Conservation (phyloP, 352 stramenopile genomes). For the Phytophthora citricola region DNA sequence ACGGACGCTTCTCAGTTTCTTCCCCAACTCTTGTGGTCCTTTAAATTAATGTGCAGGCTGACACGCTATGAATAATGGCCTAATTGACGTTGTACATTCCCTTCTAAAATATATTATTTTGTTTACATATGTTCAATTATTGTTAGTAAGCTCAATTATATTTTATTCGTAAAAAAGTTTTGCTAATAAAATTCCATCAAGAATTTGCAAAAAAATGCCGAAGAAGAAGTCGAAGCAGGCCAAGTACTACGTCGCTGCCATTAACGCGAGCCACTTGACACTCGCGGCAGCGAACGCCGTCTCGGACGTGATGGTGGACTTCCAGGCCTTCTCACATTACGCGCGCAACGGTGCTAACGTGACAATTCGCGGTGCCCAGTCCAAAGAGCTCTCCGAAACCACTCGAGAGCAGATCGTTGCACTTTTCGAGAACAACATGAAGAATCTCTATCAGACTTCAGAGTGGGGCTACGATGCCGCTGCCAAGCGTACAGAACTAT, state of each 20-base stretch:
- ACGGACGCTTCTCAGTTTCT: too few species aligned
- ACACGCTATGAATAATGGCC: too few species aligned
- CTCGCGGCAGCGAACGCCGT: slow-evolving; percentile 63
- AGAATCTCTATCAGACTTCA: slow-evolving; percentile 84
- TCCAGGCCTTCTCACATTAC: slow-evolving; percentile 64
- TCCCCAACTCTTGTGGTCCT: too few species aligned
- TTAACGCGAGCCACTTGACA: slow-evolving; percentile 15
- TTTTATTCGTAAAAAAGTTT: too few species aligned
- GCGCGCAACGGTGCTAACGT: slow-evolving; percentile 55
- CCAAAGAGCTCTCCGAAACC: slow-evolving; percentile 40
- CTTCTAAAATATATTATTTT: too few species aligned
- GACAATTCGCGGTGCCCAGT: slow-evolving; percentile 50
- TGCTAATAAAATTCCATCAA: too few species aligned
- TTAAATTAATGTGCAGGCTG: too few species aligned
- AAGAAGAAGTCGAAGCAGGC: slow-evolving; percentile 28
- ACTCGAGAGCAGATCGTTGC: slow-evolving; percentile 50
- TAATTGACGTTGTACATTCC: too few species aligned
- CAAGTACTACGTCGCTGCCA: slow-evolving; percentile 26
- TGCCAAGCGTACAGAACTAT: slow-evolving; percentile 87
- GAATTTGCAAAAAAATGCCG: not conserved
- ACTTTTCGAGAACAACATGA: slow-evolving; percentile 95
- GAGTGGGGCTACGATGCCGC: slow-evolving; percentile 91
- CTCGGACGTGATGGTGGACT: slow-evolving; percentile 66
- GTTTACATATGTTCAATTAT: too few species aligned
- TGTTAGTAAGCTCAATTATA: too few species aligned